Percentiles rank a stretch among this genome's conserved stretches.
Conservation (phyloP, 2,329 filamentous ascomycete genomes). For the Aspergillus fijiensis region DNA sequence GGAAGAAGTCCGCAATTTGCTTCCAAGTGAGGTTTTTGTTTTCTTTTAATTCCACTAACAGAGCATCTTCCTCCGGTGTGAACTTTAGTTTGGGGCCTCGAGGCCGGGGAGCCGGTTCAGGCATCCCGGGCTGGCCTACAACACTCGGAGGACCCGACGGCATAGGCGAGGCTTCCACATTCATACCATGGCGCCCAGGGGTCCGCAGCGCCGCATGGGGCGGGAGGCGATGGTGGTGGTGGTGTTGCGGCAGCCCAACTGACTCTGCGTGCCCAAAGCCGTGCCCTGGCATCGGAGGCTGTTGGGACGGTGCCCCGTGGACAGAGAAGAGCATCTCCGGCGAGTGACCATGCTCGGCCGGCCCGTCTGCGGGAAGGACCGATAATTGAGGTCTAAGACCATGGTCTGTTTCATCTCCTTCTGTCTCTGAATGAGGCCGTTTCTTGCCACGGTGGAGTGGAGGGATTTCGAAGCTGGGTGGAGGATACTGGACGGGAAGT, state of each 20-base stretch:
- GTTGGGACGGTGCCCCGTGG: constrained; percentile 32
- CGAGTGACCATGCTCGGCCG: constrained; percentile 32
- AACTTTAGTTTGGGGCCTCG: constrained; percentile 91
- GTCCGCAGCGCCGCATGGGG: constrained; percentile 65
- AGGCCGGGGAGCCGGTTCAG: constrained; percentile 73
- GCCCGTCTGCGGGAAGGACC: constrained; percentile 33
- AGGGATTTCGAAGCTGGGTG: constrained; percentile 34
- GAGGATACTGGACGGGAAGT: constrained; percentile 35
- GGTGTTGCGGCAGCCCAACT: constrained; percentile 55
- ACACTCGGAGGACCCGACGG: constrained; percentile 73
- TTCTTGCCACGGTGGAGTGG: constrained; percentile 35
- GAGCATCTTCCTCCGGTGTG: constrained; percentile 83
- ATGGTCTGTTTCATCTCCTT: constrained; percentile 27
- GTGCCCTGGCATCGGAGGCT: constrained; percentile 30
- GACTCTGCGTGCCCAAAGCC: constrained; percentile 41
- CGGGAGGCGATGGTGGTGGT: constrained; percentile 80
- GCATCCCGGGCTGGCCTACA: constrained; percentile 85
- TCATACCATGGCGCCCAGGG: constrained; percentile 65
- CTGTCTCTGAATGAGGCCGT: constrained; percentile 34
- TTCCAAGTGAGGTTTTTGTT: constrained; percentile 96
- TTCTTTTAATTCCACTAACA: constrained; percentile 88
- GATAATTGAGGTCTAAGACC: constrained; percentile 32
- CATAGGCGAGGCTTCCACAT: constrained; percentile 42
- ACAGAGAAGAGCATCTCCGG: constrained; percentile 38
- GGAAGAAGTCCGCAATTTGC: constrained; percentile 95